Evolutionary conservation across 495 filamentous ascomycete species (phyloP), one percentile per base, ranked within the genome.

Genomic region (Podospora australis): DNA sequence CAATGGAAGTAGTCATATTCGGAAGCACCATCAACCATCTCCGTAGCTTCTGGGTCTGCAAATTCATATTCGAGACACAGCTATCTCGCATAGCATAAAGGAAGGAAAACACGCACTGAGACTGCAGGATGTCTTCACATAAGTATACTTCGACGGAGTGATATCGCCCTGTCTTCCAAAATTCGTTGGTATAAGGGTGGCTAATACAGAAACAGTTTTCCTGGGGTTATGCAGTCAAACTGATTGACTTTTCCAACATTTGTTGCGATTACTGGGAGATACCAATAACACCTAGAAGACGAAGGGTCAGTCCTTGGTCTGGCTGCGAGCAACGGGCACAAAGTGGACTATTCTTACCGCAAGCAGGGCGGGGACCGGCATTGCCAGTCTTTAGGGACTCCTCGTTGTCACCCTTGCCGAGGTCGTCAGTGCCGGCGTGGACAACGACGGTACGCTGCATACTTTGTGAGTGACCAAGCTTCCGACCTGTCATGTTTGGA

Each of bases 371-470:
- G 47, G 70, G 60, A 54, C 92, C 92, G 66, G 91, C 94, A 67
- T 96, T 97, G 53, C 92, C 94, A 41, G 94, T 98, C 80, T 90
- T 95, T 74, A 92, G 88, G 60, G 88, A 94, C 79, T 96, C 87
- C 74, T 88, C 83, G 71, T 87, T 79, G 42, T 75, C 87, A 61
- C 90, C 89, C 75, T 82, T 81, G 65, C 94, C 92, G 50, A 98
- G 83, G 62, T 98, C 92, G 68, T 97, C 92, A 52, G 90, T 96
- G 53, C 90, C 92, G 57, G 79, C 79, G 74, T 98, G 92, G 61
- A 92, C 82, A 64, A 98, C 92, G 35, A 98, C 79, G 52, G 92
- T 97, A 55, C 92, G 88, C 88, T 95, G 58, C 29, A 47, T 36
- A 29, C 67, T 25, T 62, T 53, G 4, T 24, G 1, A 19, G 2